Evolutionary conservation across 2,329 filamentous ascomycete genomes (phyloP), one percentile per base, ranked within the genome.

Genomic region (Dactylellina drechsleri): DNA sequence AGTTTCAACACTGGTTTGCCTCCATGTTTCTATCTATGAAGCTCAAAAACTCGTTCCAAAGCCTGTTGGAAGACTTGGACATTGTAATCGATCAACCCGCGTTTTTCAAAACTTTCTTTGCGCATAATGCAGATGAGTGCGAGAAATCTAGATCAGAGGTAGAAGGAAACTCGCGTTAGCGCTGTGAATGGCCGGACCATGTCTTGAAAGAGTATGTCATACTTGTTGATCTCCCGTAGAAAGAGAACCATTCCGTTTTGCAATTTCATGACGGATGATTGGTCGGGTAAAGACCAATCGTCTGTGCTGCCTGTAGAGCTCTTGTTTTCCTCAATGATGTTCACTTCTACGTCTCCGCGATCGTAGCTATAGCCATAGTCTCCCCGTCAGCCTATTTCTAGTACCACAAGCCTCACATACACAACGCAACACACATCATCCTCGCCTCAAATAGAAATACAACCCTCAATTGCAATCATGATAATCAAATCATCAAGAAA

Each of bases 41-140:
- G 89, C 79, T 90, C 86, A 79, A 95, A 95, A 77, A 95, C 92
- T 80, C 93, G 88, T 45, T 89, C 88, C 80, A 96, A 82, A 0
- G 92, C 92, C 79, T 91, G 88, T 58, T 93, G 91, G 36, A 93
- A 90, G 0, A 92, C 89, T 79, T 92, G 90, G 1, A 94, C 91
- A 79, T 96, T 95, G 87, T 94, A 92, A 79, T 93, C 92, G 76
- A 96, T 91, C 76, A 93, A 84, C 2, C 91, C 90, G 84, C 94
- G 92, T 84, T 91, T 92, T 80, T 93, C 90, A 78, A 92, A 92
- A 28, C 90, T 91, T 65, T 91, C 91, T 80, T 94, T 91, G 81
- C 90, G 91, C 91, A 94, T 93, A 77, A 96, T 90, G 73, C 92
- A 92, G 40, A 96, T 91, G 13, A 96, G 85, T 0, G 91, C 91